Percentiles rank a stretch among this genome's conserved stretches.
Conservation (phyloP, 2,329 filamentous ascomycete species). For the Cordyceps cateniannulata region DNA sequence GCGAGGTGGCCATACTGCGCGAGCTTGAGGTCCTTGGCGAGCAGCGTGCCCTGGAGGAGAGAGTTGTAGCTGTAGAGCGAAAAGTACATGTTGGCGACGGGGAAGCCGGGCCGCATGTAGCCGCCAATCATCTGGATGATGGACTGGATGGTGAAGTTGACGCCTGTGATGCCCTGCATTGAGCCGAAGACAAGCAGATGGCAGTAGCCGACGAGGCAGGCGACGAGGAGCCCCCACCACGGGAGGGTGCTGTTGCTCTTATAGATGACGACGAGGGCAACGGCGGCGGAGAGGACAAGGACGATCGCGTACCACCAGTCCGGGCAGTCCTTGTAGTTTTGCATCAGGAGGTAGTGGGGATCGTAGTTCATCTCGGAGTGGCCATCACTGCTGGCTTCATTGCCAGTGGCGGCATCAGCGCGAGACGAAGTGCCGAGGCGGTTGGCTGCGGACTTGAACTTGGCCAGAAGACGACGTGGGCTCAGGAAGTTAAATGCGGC, state of each 20-base stretch:
- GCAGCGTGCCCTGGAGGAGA: conserved; percentile 25
- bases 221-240: conserved; percentile 36
- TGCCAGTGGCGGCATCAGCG: not conserved
- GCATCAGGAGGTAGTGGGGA: conserved; percentile 37
- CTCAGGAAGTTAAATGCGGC: conserved; percentile 16
- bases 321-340: conserved; percentile 33
- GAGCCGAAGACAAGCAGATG: conserved; percentile 35
- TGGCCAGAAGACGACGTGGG: not conserved
- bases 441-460: not conserved
- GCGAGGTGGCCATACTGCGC: conserved; percentile 25
- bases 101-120: conserved; percentile 35
- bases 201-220: conserved; percentile 27
- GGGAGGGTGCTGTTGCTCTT: conserved; percentile 19
- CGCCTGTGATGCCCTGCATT: conserved; percentile 31
- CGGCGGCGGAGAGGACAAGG: conserved; percentile 26
- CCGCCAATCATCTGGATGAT: conserved; percentile 41
- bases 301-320: conserved; percentile 35
- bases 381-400: conserved; percentile 4
- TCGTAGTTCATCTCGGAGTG: conserved; percentile 21
- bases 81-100: conserved; percentile 39
- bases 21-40: conserved; percentile 25
- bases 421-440: not conserved
- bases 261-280: conserved; percentile 34
- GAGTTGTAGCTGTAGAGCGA: conserved; percentile 28
- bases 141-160: conserved; percentile 32